Percentiles rank a stretch among this genome's conserved stretches.
These are phyloP conservation scores for Galerina sulciceps DNA, from an alignment of 768 basidiomycete species.

Conservation along the genomic window DNA sequence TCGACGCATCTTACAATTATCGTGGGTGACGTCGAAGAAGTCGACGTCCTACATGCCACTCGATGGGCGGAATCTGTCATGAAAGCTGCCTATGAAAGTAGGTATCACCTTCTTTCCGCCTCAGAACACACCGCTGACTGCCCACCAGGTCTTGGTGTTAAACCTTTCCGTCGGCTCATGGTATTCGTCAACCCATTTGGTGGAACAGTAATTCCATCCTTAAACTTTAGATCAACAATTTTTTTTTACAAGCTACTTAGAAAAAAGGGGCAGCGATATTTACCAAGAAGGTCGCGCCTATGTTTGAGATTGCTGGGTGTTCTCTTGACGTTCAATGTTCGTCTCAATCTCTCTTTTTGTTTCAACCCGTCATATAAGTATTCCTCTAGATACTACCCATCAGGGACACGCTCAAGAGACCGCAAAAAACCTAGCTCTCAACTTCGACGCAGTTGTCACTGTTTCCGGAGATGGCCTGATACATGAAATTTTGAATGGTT, in stretches of 20 bases:
- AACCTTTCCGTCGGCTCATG: slow-evolving; percentile 58
- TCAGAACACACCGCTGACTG: not conserved
- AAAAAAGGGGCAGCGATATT: slow-evolving; percentile 64
- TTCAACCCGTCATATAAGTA: not conserved
- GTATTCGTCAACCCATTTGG: slow-evolving; percentile 82
- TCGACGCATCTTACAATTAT: slow-evolving; percentile 43
- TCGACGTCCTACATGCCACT: slow-evolving; percentile 36
- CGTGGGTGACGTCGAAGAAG: slow-evolving; percentile 39
- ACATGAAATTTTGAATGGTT: slow-evolving; percentile 85
- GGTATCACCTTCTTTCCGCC: slow-evolving; percentile 9
- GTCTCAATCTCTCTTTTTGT: slow-evolving; percentile 26
- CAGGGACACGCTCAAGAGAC: slow-evolving; percentile 70
- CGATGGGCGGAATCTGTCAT: slow-evolving; percentile 63
- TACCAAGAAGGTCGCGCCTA: slow-evolving; percentile 65
- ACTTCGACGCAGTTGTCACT: slow-evolving; percentile 67
- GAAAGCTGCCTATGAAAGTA: slow-evolving; percentile 67
- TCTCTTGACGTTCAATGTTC: slow-evolving; percentile 63
- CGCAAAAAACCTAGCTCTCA: slow-evolving; percentile 55
- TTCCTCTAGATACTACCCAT: slow-evolving; percentile 60
- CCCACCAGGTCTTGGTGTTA: slow-evolving; percentile 46
- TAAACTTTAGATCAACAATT: not conserved
- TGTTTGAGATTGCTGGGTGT: slow-evolving; percentile 71
- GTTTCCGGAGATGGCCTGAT: slow-evolving; percentile 86
- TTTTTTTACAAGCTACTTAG: slow-evolving; percentile 36
- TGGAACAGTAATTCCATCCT: slow-evolving; percentile 60